Conservation (phyloP, 352 stramenopile species). For the Pythium phragmitis region DNA sequence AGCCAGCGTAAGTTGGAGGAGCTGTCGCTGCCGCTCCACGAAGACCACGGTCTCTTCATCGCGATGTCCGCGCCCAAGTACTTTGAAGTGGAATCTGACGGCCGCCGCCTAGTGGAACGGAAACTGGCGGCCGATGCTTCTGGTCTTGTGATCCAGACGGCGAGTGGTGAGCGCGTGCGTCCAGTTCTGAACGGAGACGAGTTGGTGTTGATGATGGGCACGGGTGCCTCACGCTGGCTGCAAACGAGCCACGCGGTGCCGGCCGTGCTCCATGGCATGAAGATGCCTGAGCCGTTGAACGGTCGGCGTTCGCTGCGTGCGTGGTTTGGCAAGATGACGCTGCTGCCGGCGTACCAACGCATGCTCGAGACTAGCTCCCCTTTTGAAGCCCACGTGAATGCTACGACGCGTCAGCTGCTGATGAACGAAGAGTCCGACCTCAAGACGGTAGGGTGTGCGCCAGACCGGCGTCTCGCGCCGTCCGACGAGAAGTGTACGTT, state of each 20-base stretch:
- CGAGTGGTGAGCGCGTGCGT: constrained; percentile 25
- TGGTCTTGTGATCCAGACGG: too few species aligned
- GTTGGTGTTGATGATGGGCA: constrained; percentile 11
- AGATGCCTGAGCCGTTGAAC: constrained; percentile 34
- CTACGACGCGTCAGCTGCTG: constrained; percentile 40
- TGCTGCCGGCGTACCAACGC: constrained; percentile 44
- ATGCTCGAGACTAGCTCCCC: constrained; percentile 30
- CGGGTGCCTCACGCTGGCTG: constrained; percentile 18
- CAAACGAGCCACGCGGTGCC: constrained; percentile 38
- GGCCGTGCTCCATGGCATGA: constrained; percentile 55
- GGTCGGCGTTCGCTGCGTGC: constrained; percentile 35
- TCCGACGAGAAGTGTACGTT: constrained; percentile 40
- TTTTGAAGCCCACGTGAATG: constrained; percentile 41
- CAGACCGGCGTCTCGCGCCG: constrained; percentile 37
- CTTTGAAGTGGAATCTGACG: too few species aligned
- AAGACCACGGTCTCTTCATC: too few species aligned
- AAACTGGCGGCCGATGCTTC: too few species aligned
- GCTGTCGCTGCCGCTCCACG: too few species aligned
- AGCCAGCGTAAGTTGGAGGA: too few species aligned
- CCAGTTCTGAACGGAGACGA: constrained; percentile 37
- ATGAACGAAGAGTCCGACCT: constrained; percentile 29
- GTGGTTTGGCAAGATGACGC: constrained; percentile 61
- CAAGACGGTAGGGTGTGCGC: constrained; percentile 42
- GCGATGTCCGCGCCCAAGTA: too few species aligned
- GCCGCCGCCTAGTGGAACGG: too few species aligned